A percentile compares a stretch with the other conserved stretches of the same genome.
Evolutionary conservation across 441 rosid genomes (phyloP).

Genomic region (Pelargonium cotyledonis): DNA sequence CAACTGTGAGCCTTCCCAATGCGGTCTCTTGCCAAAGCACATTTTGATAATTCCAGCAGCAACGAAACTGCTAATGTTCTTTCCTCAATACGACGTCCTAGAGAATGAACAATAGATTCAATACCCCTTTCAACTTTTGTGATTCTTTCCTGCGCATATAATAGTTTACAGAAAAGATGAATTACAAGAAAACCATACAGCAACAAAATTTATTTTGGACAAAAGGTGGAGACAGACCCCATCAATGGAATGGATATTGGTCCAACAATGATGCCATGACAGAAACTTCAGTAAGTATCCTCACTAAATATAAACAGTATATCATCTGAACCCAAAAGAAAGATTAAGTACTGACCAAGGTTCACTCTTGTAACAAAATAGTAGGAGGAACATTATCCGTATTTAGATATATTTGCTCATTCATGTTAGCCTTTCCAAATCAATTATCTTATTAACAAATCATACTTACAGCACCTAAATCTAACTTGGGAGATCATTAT

Average conservation of each 20-base stretch:
- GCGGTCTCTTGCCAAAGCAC: constrained; percentile 27
- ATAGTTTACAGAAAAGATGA: constrained; percentile 15
- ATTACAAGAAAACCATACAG: constrained; percentile 2
- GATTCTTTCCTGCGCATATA: constrained; percentile 50
- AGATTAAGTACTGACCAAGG: not conserved
- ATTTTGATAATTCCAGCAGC: constrained; percentile 45
- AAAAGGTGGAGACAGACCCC: not conserved
- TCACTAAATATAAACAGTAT: not conserved
- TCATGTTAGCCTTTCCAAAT: not conserved
- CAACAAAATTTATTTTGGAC: not conserved
- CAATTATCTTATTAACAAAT: not conserved
- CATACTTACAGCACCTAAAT: not conserved
- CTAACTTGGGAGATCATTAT: not conserved
- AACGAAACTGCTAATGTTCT: constrained; percentile 49
- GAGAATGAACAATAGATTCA: constrained; percentile 45
- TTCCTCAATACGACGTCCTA: constrained; percentile 51
- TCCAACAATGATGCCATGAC: not conserved
- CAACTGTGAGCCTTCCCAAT: constrained; percentile 57
- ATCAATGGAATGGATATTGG: not conserved
- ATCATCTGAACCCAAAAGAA: not conserved
- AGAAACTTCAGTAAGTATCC: not conserved
- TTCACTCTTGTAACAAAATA: not conserved
- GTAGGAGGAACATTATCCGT: not conserved
- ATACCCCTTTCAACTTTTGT: constrained; percentile 36
- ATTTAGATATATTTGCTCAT: not conserved